phyloP scores from a whole-genome alignment of 495 filamentous ascomycete species.

The Tetracladium setigerum region DNA sequence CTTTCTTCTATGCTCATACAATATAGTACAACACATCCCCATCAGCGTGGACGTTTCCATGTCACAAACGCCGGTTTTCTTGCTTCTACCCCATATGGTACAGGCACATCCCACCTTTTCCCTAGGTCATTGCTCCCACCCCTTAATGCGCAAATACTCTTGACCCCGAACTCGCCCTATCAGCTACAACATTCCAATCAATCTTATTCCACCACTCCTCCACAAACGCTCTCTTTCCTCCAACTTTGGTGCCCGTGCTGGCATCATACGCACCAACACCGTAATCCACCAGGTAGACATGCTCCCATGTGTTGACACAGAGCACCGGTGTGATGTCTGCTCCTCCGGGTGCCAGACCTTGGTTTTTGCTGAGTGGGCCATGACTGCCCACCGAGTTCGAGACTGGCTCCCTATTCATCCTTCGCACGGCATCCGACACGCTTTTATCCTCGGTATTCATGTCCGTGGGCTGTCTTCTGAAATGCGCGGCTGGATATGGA shows the following conservation, averaged over 20 bases:
- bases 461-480: conserved; percentile 70
- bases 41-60: no score
- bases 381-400: conserved; percentile 43
- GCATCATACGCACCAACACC: conserved; percentile 39
- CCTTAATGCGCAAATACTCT: no score
- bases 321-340: conserved; percentile 65
- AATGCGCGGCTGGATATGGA: conserved; percentile 77
- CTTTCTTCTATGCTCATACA: no score
- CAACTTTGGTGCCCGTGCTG: conserved; percentile 1
- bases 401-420: conserved; percentile 20
- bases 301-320: conserved; percentile 95
- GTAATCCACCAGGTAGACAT: conserved; percentile 83
- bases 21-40: no score
- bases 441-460: conserved; percentile 52
- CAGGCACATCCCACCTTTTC: no score
- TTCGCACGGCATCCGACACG: conserved; percentile 11
- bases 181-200: conserved; percentile 71
- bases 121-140: no score
- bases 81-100: no score
- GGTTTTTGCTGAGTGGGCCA: conserved; percentile 24
- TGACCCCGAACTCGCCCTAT: conserved; percentile 3
- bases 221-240: conserved; percentile 69
- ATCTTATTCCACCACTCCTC: conserved; percentile 80
- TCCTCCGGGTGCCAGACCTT: conserved; percentile 54
- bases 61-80: no score